Base-by-base conservation (phyloP, 2,329 filamentous ascomycete species). In the Thielaviopsis populi region DNA sequence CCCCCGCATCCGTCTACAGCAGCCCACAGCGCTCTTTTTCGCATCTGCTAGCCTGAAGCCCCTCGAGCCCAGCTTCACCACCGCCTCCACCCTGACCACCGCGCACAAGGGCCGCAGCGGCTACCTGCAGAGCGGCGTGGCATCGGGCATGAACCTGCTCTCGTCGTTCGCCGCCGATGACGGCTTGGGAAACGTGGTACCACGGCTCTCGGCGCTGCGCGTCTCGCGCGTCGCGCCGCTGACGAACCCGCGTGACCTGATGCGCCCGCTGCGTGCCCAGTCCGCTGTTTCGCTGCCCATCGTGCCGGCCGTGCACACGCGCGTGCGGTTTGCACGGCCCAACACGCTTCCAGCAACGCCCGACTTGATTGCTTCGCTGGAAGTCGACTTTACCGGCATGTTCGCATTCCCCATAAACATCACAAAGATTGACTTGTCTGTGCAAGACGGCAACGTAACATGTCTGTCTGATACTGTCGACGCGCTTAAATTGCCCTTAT, bases 61-160 rank as follows among this genome's bases (percentile, higher is more conserved):
- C 2, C 72, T 76, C 15, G 65, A 64, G n/a, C 33, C 50, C 37
- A 58, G 54, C 41, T 40, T 37, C n/a, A 59, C 37, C 24, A 59
- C 48, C 19, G 17, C 37, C 6, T 50, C 60, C 3, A 62, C 6
- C 61, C 65, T 61, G 41, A 60, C 54, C 63, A 41, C 22, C 4
- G 59, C 61, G 11, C 53, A 59, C 27, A 63, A 62, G 15, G 66
- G 69, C 11, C 68, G 69, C 46, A 63, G 54, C 43, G 72, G 74
- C 10, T 90, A 89, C 70, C 78, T 92, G 40, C 81, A 82, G 42
- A 89, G 85, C 70, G 82, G 84, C 65, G 74, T 85, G 30, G 84
- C 88, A 0, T 80, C 85, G 6, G 85, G 87, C 1, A 77, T 89
- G 67, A 94, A 92, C 71, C 77, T 92, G n/a, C 80, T 94, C 15